Base-by-base conservation (phyloP, 2,329 filamentous ascomycete genomes). In the Mycocentrospora acerina region DNA sequence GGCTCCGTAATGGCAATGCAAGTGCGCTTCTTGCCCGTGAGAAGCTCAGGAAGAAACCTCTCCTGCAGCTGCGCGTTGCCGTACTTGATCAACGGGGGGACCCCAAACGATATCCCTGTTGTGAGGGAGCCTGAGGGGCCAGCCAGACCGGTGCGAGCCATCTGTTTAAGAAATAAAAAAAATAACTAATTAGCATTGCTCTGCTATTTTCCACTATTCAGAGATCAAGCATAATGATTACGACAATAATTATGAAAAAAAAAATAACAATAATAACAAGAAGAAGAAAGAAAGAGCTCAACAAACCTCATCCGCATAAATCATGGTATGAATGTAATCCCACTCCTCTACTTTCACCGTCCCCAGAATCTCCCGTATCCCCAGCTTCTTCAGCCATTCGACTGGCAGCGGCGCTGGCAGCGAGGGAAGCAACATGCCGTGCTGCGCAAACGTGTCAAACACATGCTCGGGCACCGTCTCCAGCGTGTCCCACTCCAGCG, bases 1-100 rank as follows among this genome's bases (percentile, higher is more conserved):
- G 86, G 86, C 60, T 90, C 86, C 0, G 86, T 90, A 53, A 90
- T 88, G 8, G 86, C 86, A 50, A 90, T 88, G 56, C 86, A 90
- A 11, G 75, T 74, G 28, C 85, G 73, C 67, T 82, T 87, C 58
- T 75, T 76, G 6, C 83, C 83, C 0, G 75, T 77, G 10, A 90
- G 70, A 1, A 89, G 71, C 34, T 86, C 83, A 0, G 85, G 85
- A 7, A 90, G 69, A 88, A 85, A 82, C 8, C 75, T 72, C 48
- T 83, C 79, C 63, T 88, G 82, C 17, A 89, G 68, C 50, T 78
- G 62, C 37, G 68, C 64, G 54, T 71, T 78, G 8, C 81, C 85
- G 58, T 83, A 89, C 57, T 87, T 86, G 55, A 87, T 61, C 31
- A 89, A 76, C 0, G 85, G 83, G 0, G 86, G 83, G 2, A 88